phyloP scores from a whole-genome alignment of 345 rosid species.

The Punica granatum region DNA sequence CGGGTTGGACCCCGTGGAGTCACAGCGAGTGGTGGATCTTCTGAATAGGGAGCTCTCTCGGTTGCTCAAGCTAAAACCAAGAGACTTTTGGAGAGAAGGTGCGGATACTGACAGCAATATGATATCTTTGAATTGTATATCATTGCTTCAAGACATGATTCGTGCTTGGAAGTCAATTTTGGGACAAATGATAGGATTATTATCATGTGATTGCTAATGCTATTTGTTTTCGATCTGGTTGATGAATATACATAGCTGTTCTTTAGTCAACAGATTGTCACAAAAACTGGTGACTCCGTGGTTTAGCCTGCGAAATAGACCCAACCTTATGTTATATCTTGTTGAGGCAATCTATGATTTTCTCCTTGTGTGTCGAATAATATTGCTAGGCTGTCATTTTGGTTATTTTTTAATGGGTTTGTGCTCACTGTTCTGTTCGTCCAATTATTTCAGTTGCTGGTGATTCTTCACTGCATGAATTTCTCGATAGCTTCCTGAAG shows the following conservation, averaged over 20 bases:
- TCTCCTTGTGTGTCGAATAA: no score
- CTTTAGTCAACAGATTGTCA: no score
- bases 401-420: not conserved
- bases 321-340: not conserved
- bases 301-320: no score
- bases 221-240: not conserved
- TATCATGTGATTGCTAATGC: not conserved
- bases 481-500: slow-evolving; percentile 73
- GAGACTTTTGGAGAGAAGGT: slow-evolving; percentile 90
- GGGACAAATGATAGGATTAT: no score
- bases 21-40: slow-evolving; percentile 92
- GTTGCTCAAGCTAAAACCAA: slow-evolving; percentile 69
- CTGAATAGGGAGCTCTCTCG: slow-evolving; percentile 74
- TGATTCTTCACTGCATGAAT: slow-evolving; percentile 65
- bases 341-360: no score
- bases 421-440: not conserved
- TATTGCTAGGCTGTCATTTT: no score
- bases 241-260: not conserved
- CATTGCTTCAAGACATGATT: no score
- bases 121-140: no score
- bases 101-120: not conserved
- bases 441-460: slow-evolving; percentile 48
- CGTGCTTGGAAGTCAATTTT: no score
- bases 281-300: no score
- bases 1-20: slow-evolving; percentile 83